These are phyloP conservation scores for Mycothermus thermophilus DNA, from an alignment of 495 filamentous ascomycete species.

Conservation along the genomic window DNA sequence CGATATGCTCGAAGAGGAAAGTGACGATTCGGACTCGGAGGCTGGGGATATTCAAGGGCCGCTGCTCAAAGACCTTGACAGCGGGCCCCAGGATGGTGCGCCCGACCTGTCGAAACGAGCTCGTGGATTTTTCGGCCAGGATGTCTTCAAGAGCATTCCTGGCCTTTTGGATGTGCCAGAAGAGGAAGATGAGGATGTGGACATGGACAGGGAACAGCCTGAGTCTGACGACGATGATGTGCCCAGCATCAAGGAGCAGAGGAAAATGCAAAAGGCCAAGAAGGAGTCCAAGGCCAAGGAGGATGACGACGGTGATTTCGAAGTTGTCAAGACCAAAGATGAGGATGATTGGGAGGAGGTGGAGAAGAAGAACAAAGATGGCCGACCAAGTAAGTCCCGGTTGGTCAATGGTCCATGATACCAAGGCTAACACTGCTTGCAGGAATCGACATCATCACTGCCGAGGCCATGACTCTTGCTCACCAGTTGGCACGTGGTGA, in stretches of 20 bases:
- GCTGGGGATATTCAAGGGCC: constrained; percentile 20
- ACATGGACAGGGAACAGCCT: constrained; percentile 1
- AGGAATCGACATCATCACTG: constrained; percentile 97
- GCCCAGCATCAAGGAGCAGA: constrained; percentile 7
- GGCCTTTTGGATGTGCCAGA: constrained; percentile 37
- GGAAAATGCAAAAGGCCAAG: constrained; percentile 6
- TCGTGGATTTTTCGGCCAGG: constrained; percentile 82
- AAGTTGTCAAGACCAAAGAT: constrained; percentile 39
- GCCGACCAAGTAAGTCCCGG: constrained; percentile 46
- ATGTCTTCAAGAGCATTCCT: constrained; percentile 75
- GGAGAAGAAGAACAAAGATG: constrained; percentile 52
- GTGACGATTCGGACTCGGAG: constrained; percentile 41
- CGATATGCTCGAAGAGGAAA: constrained; percentile 39
- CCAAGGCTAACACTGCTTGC: constrained; percentile 20
- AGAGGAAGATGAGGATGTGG: constrained; percentile 27
- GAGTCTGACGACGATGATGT: constrained; percentile 10
- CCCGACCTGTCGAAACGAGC: constrained; percentile 74
- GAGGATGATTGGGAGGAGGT: constrained; percentile 56
- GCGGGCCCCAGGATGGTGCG: constrained; percentile 26
- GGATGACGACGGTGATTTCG: constrained; percentile 25
- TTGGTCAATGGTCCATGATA: constrained; percentile 2
- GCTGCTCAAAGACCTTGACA: constrained; percentile 41
- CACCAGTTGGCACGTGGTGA: constrained; percentile 80
- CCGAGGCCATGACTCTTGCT: constrained; percentile 97
- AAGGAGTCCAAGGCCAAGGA: constrained; percentile 4